Percentiles rank a stretch among this genome's conserved stretches.
phyloP scores from a whole-genome alignment of 352 stramenopile genomes.

The Pythium apleroticum region DNA sequence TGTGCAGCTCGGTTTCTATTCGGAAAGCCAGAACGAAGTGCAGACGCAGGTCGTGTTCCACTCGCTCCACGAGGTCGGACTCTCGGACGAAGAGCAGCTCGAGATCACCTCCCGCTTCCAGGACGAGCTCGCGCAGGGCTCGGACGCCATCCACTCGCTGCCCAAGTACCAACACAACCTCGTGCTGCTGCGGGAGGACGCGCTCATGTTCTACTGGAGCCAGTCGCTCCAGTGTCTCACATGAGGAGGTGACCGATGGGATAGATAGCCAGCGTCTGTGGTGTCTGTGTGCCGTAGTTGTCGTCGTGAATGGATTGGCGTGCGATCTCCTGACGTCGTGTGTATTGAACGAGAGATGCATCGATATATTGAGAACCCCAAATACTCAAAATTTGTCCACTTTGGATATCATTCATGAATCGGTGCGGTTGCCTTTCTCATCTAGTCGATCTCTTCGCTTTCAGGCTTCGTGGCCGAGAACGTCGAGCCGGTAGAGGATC shows the following conservation, averaged over 20 bases:
- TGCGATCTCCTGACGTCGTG: constrained; percentile 9
- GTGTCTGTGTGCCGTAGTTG: not conserved
- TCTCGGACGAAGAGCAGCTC: constrained; percentile 62
- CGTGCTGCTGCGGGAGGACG: constrained; percentile 79
- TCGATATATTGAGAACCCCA: constrained; percentile 5
- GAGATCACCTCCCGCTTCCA: constrained; percentile 68
- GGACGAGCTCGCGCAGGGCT: constrained; percentile 55
- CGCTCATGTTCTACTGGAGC: constrained; percentile 88
- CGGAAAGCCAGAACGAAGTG: constrained; percentile 63
- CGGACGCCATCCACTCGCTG: constrained; percentile 73
- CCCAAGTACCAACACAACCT: constrained; percentile 86
- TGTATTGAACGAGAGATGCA: constrained; percentile 26
- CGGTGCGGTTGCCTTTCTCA: not conserved
- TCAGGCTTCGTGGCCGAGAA: constrained; percentile 34
- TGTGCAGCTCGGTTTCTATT: constrained; percentile 79
- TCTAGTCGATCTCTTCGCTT: not conserved
- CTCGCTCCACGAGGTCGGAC: constrained; percentile 51
- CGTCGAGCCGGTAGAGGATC: constrained; percentile 58
- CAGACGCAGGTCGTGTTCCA: constrained; percentile 81
- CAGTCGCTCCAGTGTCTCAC: constrained; percentile 51
- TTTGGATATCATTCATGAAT: not conserved
- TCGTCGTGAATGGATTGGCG: not conserved
- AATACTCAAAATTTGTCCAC: not conserved
- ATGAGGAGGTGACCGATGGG: constrained; percentile 2
- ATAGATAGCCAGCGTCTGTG: not conserved